Conservation (phyloP, 768 basidiomycete species). For the Trametes meyenii region DNA sequence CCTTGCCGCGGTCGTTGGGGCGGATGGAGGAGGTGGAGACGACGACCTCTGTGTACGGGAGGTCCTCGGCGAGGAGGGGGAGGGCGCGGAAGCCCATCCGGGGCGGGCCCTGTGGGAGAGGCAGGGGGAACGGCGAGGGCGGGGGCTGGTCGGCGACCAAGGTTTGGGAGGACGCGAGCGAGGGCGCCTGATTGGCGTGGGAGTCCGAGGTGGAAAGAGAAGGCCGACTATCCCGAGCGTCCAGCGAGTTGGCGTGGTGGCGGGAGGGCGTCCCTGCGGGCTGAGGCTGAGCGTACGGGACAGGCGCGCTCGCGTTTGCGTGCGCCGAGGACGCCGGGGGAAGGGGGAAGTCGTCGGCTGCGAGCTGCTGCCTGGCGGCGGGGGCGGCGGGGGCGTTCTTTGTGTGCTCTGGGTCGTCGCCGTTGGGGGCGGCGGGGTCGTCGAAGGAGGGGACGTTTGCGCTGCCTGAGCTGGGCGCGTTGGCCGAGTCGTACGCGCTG, state of each 20-base stretch:
- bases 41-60: slow-evolving; percentile 67
- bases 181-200: slow-evolving; percentile 16
- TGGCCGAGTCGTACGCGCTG: slow-evolving; percentile 40
- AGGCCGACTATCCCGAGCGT: slow-evolving; percentile 13
- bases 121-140: slow-evolving; percentile 31
- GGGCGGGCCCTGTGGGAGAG: slow-evolving; percentile 32
- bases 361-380: slow-evolving; percentile 42
- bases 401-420: slow-evolving; percentile 17
- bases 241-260: slow-evolving; percentile 11
- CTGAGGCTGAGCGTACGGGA: slow-evolving; percentile 4
- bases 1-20: slow-evolving; percentile 89
- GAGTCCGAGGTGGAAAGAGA: slow-evolving; percentile 23
- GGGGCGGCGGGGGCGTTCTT: slow-evolving; percentile 14
- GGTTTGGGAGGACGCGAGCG: slow-evolving; percentile 27
- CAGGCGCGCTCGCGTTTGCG: slow-evolving; percentile 1
- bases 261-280: slow-evolving; percentile 21
- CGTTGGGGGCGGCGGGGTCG: slow-evolving; percentile 24
- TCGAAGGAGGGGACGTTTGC: slow-evolving; percentile 20
- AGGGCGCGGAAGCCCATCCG: slow-evolving; percentile 65
- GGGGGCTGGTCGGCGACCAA: slow-evolving; percentile 26
- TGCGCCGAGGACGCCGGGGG: slow-evolving; percentile 35
- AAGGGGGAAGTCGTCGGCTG: slow-evolving; percentile 55
- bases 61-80: slow-evolving; percentile 68
- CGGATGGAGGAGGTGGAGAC: slow-evolving; percentile 85
- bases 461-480: slow-evolving; percentile 10